Conservation (phyloP, 73 alveolate species). For the Symbiodinium pilosum region DNA sequence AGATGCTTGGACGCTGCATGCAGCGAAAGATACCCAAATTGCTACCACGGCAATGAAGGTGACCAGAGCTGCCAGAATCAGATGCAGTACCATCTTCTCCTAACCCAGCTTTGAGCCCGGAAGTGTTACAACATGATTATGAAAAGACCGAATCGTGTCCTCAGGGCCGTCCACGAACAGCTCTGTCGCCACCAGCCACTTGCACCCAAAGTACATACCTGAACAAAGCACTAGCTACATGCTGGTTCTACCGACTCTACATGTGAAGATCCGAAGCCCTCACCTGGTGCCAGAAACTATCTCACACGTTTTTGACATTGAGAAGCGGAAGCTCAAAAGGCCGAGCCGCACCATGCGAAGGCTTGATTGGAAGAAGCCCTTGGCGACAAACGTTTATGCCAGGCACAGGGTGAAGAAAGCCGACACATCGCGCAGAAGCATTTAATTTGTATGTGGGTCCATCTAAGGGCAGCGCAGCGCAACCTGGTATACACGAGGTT, state of each 20-base stretch:
- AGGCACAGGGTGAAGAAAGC: background rate
- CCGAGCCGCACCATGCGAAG: constrained; percentile 73
- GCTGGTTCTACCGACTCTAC: too few relatives aligned
- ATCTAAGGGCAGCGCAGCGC: background rate
- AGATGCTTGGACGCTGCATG: background rate
- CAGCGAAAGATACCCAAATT: constrained; percentile 54
- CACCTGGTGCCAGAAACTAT: too few relatives aligned
- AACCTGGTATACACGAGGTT: constrained; percentile 47
- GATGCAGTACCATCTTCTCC: constrained; percentile 90
- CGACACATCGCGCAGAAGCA: background rate
- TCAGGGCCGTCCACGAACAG: constrained; percentile 27
- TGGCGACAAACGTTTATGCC: background rate
- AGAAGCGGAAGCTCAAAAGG: background rate
- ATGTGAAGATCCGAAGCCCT: too few relatives aligned
- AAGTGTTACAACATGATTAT: background rate
- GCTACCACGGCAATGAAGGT: constrained; percentile 52
- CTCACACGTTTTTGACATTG: too few relatives aligned
- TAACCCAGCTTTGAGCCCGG: too few relatives aligned
- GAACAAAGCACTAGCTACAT: too few relatives aligned
- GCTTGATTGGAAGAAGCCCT: constrained; percentile 91
- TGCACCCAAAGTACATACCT: constrained; percentile 85
- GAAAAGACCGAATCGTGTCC: background rate
- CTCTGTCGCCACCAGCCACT: constrained; percentile 56
- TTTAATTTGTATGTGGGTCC: background rate
- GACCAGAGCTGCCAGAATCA: constrained; percentile 57